Base-by-base conservation (phyloP, 345 rosid species). In the Gossypium arboreum region DNA sequence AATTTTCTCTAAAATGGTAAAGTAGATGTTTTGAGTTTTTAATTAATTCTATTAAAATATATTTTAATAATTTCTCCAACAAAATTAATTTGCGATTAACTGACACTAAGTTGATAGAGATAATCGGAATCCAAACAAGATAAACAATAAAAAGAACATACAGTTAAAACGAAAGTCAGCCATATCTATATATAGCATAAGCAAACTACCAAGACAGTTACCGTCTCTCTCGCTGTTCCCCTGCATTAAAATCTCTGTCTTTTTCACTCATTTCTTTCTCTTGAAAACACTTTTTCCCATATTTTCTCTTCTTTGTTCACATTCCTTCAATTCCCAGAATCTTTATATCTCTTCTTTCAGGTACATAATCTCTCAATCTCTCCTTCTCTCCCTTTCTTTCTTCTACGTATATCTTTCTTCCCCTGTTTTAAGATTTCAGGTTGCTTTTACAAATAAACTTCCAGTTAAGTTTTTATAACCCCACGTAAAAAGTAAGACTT, bases 211-310 rank as follows among this genome's bases (percentile, higher is more conserved):
- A 11, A 22, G 56, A 52, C 60, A 15, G 34, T 67, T 55, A 24
- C 65, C 78, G 73, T 25, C 66, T 56, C 4, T 16, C 44, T 56
- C 78, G 78, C 73, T 55, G 43, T 57, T 67, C 67, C 57, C 73
- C 73, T 57, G 57, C 73, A 44, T 66, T 55, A 55, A 54, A 44
- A 43, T 24, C 43, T 41, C 3, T 47, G 60, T 73, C 47, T 22
- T 10, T 0, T 57, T 45, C 22, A 24, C 58, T 65, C 52, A 2
- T 65, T 43, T 63, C 47, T 29, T 51, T 17, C 62, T 45, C 55
- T 12, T 67, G 45, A 18, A 22, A 52, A 4, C 60, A 54, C 16
- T n/a, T 29, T 25, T 15, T 39, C 17, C 48, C 12, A 54, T 43
- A 2, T 15, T 39, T 64, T 51, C 71, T 39, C 55, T 20, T 55